These are phyloP conservation scores for Eurotiales sp. DNA, from an alignment of 2,329 filamentous ascomycete species.

Conservation along the genomic window DNA sequence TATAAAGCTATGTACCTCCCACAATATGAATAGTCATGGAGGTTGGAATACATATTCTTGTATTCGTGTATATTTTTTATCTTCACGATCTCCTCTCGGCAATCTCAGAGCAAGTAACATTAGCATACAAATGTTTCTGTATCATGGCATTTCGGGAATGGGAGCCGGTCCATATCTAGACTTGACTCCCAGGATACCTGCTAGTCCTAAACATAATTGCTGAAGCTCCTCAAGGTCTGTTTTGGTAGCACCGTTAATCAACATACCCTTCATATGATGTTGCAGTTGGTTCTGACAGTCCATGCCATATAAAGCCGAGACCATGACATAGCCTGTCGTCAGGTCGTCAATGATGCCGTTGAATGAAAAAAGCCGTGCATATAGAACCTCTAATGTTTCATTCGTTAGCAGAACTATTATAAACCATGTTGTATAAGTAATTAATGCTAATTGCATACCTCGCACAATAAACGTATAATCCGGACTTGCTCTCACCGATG, in stretches of 20 bases:
- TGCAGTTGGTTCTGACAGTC: slow-evolving; percentile 2
- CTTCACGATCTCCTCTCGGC: no score
- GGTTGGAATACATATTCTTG: no score
- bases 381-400: neutral
- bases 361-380: neutral
- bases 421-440: no score
- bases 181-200: neutral
- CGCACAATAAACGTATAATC: slow-evolving; percentile 1
- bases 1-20: no score
- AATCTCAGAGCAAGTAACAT: no score
- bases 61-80: no score
- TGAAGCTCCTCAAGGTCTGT: neutral
- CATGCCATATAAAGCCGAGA: slow-evolving; percentile 4
- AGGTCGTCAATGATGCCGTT: neutral
- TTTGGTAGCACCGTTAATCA: neutral
- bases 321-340: slow-evolving; percentile 1
- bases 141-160: neutral
- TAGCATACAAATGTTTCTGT: no score
- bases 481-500: neutral
- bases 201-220: neutral
- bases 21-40: no score
- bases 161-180: neutral
- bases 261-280: slow-evolving; percentile 5
- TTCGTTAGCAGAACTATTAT: no score
- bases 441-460: neutral